Conservation (phyloP, 2,329 filamentous ascomycete genomes). For the Aspergillus caelatus region DNA sequence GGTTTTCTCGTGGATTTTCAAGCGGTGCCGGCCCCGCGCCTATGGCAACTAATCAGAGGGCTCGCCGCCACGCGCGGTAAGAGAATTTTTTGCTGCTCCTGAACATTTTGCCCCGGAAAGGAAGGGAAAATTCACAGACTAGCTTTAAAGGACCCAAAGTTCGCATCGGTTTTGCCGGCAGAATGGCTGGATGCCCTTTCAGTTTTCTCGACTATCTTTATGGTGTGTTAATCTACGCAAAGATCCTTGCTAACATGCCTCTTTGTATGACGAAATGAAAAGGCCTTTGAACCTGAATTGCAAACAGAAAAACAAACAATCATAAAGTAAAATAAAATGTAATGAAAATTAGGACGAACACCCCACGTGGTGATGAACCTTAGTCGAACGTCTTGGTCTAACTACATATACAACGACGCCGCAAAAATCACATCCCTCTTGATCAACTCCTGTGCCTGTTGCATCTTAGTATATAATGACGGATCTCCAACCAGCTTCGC, state of each 20-base stretch:
- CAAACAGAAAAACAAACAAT: background rate
- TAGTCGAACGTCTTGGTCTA: background rate
- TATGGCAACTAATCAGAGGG: slow-evolving; percentile 29
- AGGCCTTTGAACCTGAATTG: background rate
- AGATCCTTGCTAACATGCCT: background rate
- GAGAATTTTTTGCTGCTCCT: slow-evolving; percentile 23
- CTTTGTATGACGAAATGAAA: background rate
- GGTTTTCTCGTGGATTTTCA: slow-evolving; percentile 29
- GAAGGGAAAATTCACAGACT: slow-evolving; percentile 4
- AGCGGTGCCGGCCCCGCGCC: slow-evolving; percentile 28
- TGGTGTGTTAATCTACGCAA: background rate
- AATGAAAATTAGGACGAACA: background rate
- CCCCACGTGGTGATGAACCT: slow-evolving; percentile 7
- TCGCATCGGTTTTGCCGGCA: background rate
- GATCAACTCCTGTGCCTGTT: slow-evolving; percentile 95
- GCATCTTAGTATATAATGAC: slow-evolving; percentile 92
- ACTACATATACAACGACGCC: slow-evolving; percentile 81
- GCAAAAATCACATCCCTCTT: slow-evolving; percentile 93
- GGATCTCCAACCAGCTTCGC: slow-evolving; percentile 95
- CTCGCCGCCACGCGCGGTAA: slow-evolving; percentile 27
- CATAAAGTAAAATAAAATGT: background rate
- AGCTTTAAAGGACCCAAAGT: background rate
- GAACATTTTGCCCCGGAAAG: slow-evolving; percentile 9
- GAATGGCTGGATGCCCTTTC: background rate
- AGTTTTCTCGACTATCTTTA: background rate